Percentiles rank a stretch among this genome's conserved stretches.
Evolutionary conservation across 805 yeast genomes (phyloP).

Genomic region (Starmerella vitae): DNA sequence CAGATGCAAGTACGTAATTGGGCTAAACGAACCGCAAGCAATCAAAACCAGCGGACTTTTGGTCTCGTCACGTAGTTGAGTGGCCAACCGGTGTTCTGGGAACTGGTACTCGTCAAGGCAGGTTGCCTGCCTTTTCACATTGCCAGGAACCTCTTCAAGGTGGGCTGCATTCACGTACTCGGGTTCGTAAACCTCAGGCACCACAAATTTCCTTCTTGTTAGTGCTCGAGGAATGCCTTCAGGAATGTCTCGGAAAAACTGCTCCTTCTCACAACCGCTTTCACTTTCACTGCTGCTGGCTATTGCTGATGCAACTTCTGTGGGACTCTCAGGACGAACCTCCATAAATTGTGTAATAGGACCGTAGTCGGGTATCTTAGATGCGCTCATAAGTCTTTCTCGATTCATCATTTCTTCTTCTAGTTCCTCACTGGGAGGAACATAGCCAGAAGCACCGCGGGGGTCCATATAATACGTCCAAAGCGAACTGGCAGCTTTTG

Average conservation of each 20-base stretch:
- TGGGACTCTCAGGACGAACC: conserved; percentile 4
- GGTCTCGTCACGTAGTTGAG: conserved; percentile 51
- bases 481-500: too few relatives aligned
- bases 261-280: conserved; percentile 3
- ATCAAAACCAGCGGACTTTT: conserved; percentile 87
- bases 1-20: conserved; percentile 84
- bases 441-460: conserved; percentile 76
- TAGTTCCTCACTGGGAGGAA: conserved; percentile 63
- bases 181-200: conserved; percentile 23
- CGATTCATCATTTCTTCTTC: conserved; percentile 28
- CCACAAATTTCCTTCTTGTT: conserved; percentile 25
- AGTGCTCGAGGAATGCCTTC: conserved; percentile 20
- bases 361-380: conserved; percentile 23
- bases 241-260: conserved; percentile 17
- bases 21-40: conserved; percentile 95
- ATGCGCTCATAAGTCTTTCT: conserved; percentile 28
- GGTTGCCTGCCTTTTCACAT: conserved; percentile 77
- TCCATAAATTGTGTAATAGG: conserved; percentile 20
- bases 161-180: conserved; percentile 50
- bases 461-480: too few relatives aligned
- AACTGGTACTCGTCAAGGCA: conserved; percentile 54
- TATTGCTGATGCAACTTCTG: conserved; percentile 12
- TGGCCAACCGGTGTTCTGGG: conserved; percentile 76
- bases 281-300: background rate
- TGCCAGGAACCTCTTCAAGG: conserved; percentile 93